Evolutionary conservation across 192 early-diverging fungal genomes (phyloP), one percentile per base, ranked within the genome.

Genomic region (Backusella luteola): DNA sequence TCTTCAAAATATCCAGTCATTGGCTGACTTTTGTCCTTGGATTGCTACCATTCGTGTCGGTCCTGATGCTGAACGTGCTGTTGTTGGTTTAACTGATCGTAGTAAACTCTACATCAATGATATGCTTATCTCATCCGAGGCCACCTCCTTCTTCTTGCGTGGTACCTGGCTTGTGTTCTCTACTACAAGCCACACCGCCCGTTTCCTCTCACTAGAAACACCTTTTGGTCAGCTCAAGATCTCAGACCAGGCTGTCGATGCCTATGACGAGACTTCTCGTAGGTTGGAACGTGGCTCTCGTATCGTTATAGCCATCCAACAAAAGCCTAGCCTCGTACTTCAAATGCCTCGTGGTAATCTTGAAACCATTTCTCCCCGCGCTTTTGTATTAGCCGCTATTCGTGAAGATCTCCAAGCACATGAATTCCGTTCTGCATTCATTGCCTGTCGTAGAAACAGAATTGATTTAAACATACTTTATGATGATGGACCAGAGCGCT

Each of bases 281-380:
- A 87, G 94, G 0, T 87, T 99, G n/a, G 98, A 99, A 85, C 90
- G 96, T 67, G 98, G 97, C 12, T 87, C 98, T 11, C 88, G 90
- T 29, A 96, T 98, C 77, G 93, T 98, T 5, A 71, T 90, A 52
- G 94, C 94, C 0, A 82, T 91, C 9, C 93, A 95, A 1, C 83
- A 78, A 56, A 91, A 88, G 69, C 88, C 90, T 17, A 88, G 87
- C 68, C 78, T 96, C 38, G 80, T 96, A 19, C 76, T 95, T n/a
- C 94, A 95, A 76, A 99, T 99, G 98, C 98, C 98, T 14, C 93
- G 98, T 34, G 98, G 98, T 7, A 99, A 99, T 73, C 83, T 98
- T 68, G 98, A 99, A 77, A 98, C 97, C 0, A 88, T 99, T 26
- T 85, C 89, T 17, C 98, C 98, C 2, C 92, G 98, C 5, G 94